Conservation (phyloP, 495 filamentous ascomycete species). For the Arthonia radiata region DNA sequence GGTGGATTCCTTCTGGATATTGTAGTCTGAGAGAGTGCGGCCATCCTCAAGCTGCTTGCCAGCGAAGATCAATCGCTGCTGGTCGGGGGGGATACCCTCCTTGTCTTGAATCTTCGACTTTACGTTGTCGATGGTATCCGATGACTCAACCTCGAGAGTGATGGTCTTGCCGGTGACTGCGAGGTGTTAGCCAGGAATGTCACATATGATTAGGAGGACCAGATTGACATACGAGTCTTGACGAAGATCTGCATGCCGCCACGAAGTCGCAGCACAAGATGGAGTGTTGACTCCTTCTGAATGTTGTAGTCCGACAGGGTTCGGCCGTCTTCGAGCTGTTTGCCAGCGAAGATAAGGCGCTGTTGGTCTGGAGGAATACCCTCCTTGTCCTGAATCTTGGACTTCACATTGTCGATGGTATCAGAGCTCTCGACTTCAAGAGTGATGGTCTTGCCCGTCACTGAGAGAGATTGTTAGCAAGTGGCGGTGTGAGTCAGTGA, state of each 20-base stretch:
- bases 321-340: constrained; percentile 93
- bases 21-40: constrained; percentile 47
- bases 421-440: constrained; percentile 96
- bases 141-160: constrained; percentile 90
- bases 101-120: constrained; percentile 62
- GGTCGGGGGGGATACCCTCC: constrained; percentile 55
- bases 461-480: constrained; percentile 15
- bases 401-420: constrained; percentile 98
- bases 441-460: constrained; percentile 98
- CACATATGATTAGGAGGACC: constrained; percentile 3
- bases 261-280: constrained; percentile 89
- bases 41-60: constrained; percentile 52
- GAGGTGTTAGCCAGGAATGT: constrained; percentile 20
- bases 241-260: constrained; percentile 93
- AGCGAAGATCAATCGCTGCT: constrained; percentile 51
- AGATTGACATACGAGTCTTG: constrained; percentile 28
- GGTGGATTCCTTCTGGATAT: constrained; percentile 50
- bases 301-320: constrained; percentile 97
- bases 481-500: constrained; percentile 2
- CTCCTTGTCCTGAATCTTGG: constrained; percentile 98
- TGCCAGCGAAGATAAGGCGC: constrained; percentile 94
- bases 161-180: constrained; percentile 93
- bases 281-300: constrained; percentile 91
- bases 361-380: constrained; percentile 96
- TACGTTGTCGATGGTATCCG: constrained; percentile 91